Conservation (phyloP, 495 filamentous ascomycete genomes). For the Lasiosphaeriaceae sp. region DNA sequence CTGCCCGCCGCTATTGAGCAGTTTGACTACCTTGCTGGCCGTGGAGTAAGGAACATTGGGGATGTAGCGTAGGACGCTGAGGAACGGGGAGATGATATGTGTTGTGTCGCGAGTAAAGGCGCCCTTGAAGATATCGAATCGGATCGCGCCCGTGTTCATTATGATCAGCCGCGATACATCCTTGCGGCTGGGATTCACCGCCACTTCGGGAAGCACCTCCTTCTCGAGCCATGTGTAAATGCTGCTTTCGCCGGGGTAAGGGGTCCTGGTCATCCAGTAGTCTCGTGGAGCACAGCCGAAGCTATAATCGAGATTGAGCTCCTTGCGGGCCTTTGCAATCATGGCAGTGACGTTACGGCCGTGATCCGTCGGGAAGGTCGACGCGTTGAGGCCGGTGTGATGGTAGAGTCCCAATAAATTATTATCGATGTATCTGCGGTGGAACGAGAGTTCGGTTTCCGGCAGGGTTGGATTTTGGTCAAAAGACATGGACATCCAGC, state of each 20-base stretch:
- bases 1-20: slow-evolving; percentile 69
- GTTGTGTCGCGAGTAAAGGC: slow-evolving; percentile 80
- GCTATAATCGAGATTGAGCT: slow-evolving; percentile 64
- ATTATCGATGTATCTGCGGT: slow-evolving; percentile 88
- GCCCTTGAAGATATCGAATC: slow-evolving; percentile 94
- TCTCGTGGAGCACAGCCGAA: slow-evolving; percentile 81
- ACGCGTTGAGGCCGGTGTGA: slow-evolving; percentile 66
- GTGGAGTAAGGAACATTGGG: slow-evolving; percentile 72
- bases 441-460: slow-evolving; percentile 46
- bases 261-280: slow-evolving; percentile 72
- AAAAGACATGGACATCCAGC: slow-evolving; percentile 85
- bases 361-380: slow-evolving; percentile 72
- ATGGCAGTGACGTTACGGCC: slow-evolving; percentile 69
- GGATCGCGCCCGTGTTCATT: slow-evolving; percentile 83
- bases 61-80: slow-evolving; percentile 71
- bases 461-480: slow-evolving; percentile 30
- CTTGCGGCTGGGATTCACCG: slow-evolving; percentile 36
- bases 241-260: slow-evolving; percentile 64
- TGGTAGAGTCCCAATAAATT: slow-evolving; percentile 82
- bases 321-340: slow-evolving; percentile 66
- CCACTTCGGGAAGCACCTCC: slow-evolving; percentile 62
- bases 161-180: slow-evolving; percentile 62
- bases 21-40: slow-evolving; percentile 62
- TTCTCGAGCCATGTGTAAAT: slow-evolving; percentile 79
- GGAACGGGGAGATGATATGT: slow-evolving; percentile 85